These are phyloP conservation scores for Sporothrix brasiliensis DNA, from an alignment of 2,329 filamentous ascomycete species.

Conservation along the genomic window DNA sequence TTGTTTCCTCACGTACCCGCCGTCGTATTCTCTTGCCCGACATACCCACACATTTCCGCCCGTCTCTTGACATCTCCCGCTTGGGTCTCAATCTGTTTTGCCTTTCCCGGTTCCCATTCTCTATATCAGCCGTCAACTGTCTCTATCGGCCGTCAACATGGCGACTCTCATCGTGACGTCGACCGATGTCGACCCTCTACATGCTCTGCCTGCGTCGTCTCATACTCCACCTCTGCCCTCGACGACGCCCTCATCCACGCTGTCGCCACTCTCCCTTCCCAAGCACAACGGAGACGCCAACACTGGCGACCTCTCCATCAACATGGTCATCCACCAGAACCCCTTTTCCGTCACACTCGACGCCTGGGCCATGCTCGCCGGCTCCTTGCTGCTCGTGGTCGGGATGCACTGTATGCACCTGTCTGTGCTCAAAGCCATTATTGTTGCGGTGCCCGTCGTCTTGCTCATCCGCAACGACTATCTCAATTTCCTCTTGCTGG, in stretches of 20 bases:
- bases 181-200: conserved; percentile 14
- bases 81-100: neutral
- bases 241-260: neutral
- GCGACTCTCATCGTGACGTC: conserved; percentile 32
- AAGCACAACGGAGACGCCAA: neutral
- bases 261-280: neutral
- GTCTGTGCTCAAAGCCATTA: conserved; percentile 52
- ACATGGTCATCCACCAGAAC: conserved; percentile 53
- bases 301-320: conserved; percentile 42
- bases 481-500: conserved; percentile 72
- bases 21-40: neutral
- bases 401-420: conserved; percentile 57
- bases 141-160: conserved; percentile 3
- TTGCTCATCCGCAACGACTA: conserved; percentile 70
- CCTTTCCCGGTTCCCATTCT: neutral
- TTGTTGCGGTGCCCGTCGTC: conserved; percentile 53
- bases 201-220: conserved; percentile 19
- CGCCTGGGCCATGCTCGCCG: conserved; percentile 51
- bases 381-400: conserved; percentile 52
- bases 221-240: neutral
- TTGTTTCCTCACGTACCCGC: neutral
- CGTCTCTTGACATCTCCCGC: neutral
- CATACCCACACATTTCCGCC: neutral
- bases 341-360: conserved; percentile 58
- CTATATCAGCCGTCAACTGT: neutral